Conservation (phyloP, 805 yeast genomes). For the Wickerhamomyces chaumierensis region DNA sequence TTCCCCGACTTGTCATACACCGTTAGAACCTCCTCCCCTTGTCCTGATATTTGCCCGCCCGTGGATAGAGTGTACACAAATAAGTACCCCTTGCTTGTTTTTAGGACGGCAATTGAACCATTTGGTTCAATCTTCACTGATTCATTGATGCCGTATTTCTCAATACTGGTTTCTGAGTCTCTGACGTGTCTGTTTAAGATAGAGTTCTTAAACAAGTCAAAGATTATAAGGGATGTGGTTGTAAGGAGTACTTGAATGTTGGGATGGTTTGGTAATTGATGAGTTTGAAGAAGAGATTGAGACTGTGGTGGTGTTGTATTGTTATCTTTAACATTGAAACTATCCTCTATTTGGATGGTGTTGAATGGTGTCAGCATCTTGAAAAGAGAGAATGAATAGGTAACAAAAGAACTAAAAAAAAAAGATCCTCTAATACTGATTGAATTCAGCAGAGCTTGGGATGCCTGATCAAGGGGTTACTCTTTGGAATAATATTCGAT, state of each 20-base stretch:
- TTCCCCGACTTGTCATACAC: conserved; percentile 11
- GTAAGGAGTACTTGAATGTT: conserved; percentile 19
- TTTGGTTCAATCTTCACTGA: conserved; percentile 19
- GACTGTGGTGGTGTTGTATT: not conserved
- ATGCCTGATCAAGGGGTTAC: too few relatives aligned
- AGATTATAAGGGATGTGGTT: conserved; percentile 17
- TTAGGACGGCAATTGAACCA: conserved; percentile 19
- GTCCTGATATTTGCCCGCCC: conserved; percentile 2
- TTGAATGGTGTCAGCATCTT: not conserved
- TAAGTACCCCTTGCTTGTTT: conserved; percentile 25
- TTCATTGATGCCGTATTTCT: conserved; percentile 27
- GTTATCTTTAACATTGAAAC: too few relatives aligned
- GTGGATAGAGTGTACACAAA: conserved; percentile 23
- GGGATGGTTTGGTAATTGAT: not conserved
- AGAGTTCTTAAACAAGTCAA: conserved; percentile 22
- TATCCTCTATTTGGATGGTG: not conserved
- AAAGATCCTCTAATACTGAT: too few relatives aligned
- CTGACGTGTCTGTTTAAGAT: conserved; percentile 25
- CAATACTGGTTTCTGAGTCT: conserved; percentile 20
- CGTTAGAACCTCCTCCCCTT: conserved; percentile 13
- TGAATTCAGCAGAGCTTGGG: too few relatives aligned
- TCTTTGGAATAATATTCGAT: too few relatives aligned
- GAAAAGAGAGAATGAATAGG: too few relatives aligned
- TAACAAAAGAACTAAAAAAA: too few relatives aligned
- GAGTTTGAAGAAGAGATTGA: not conserved